phyloP scores from a whole-genome alignment of 2,329 filamentous ascomycete genomes.

The Aspergillus awamori region DNA sequence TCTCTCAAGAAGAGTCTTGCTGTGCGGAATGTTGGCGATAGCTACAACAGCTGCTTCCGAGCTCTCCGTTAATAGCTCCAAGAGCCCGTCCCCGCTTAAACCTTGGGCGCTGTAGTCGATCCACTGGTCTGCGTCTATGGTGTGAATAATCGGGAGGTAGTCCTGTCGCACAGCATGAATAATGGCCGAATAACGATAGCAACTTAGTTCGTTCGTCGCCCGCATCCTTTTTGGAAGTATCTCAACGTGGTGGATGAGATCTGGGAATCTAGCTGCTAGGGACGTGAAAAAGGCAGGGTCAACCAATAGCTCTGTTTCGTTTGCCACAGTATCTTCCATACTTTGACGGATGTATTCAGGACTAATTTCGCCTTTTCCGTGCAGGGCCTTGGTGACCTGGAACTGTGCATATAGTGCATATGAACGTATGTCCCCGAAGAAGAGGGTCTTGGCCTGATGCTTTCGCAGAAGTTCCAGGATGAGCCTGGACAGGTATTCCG shows the following conservation, averaged over 20 bases:
- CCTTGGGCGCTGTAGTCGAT: neutral
- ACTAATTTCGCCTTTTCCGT: neutral
- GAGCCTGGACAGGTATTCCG: neutral
- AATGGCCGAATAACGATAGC: constrained; percentile 10
- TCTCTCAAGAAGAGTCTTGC: constrained; percentile 2
- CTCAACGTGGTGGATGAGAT: constrained; percentile 4
- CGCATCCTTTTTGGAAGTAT: constrained; percentile 7
- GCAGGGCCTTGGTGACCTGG: constrained; percentile 10
- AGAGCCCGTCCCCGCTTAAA: neutral
- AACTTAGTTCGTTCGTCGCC: constrained; percentile 6
- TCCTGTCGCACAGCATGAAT: neutral
- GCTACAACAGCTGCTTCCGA: neutral
- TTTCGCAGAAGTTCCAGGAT: neutral
- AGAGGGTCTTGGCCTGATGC: neutral
- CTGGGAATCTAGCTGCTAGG: neutral
- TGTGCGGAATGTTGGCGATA: constrained; percentile 6
- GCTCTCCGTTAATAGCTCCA: neutral
- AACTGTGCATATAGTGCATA: constrained; percentile 9
- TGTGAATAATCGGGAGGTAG: neutral
- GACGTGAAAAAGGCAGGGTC: constrained; percentile 5
- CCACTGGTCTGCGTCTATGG: neutral
- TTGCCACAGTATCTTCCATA: constrained; percentile 3
- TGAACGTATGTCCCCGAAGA: constrained; percentile 9
- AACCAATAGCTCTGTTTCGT: constrained; percentile 4
- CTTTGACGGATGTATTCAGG: neutral